These are phyloP conservation scores for Agaricus subrufescens DNA, from an alignment of 768 basidiomycete genomes.

Conservation along the genomic window DNA sequence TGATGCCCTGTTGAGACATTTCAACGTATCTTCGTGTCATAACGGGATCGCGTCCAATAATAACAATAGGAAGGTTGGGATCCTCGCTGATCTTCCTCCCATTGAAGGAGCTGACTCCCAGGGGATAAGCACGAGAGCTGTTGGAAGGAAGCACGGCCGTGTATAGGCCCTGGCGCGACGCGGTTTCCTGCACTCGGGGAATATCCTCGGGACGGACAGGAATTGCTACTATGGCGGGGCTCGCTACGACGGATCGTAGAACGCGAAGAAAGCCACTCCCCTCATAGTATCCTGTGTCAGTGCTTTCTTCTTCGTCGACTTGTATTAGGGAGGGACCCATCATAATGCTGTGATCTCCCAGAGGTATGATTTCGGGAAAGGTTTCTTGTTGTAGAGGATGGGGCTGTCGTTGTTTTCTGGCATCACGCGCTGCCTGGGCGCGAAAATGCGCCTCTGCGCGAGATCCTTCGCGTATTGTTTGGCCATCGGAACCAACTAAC, in stretches of 20 bases:
- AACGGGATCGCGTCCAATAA: background rate
- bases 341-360: background rate
- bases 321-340: background rate
- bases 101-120: background rate
- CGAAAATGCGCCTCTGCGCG: slow-evolving; percentile 5
- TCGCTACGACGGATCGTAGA: slow-evolving; percentile 1
- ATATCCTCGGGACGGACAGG: slow-evolving; percentile 5
- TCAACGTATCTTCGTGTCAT: slow-evolving; percentile 7
- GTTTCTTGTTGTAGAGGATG: background rate
- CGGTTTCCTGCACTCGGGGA: slow-evolving; percentile 8
- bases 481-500: slow-evolving; percentile 3
- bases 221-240: slow-evolving; percentile 3
- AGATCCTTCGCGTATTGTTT: slow-evolving; percentile 9
- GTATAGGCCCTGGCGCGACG: slow-evolving; percentile 2
- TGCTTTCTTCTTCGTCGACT: background rate
- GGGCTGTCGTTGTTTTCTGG: background rate
- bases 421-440: background rate
- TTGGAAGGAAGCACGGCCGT: background rate
- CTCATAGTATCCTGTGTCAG: background rate
- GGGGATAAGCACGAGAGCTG: background rate
- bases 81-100: background rate
- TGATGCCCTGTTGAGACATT: slow-evolving; percentile 7
- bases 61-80: background rate
- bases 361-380: no score
- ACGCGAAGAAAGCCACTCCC: slow-evolving; percentile 5